These are phyloP conservation scores for Boletus edulis DNA, from an alignment of 768 basidiomycete genomes.

Conservation along the genomic window DNA sequence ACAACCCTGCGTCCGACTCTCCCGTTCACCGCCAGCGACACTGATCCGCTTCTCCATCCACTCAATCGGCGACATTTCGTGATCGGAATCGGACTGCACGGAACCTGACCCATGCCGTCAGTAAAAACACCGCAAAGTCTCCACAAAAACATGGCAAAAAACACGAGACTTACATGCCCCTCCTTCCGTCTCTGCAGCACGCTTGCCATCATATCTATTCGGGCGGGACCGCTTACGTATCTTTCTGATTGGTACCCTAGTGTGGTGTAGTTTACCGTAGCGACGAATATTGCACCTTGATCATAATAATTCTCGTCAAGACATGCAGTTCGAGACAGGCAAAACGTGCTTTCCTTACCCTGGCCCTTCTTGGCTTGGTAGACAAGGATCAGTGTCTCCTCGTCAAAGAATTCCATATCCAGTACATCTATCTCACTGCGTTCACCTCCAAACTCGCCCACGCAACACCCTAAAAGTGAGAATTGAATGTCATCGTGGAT, in stretches of 20 bases:
- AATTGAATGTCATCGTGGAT: slow-evolving; percentile 41
- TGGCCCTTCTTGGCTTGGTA: slow-evolving; percentile 47
- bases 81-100: slow-evolving; percentile 48
- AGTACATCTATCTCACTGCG: slow-evolving; percentile 48
- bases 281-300: slow-evolving; percentile 56
- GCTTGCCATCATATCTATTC: slow-evolving; percentile 65
- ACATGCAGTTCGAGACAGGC: slow-evolving; percentile 13
- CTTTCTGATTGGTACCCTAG: slow-evolving; percentile 52
- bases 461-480: slow-evolving; percentile 51
- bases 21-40: slow-evolving; percentile 72
- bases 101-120: slow-evolving; percentile 44
- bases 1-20: slow-evolving; percentile 70
- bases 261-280: slow-evolving; percentile 59
- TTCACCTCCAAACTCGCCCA: slow-evolving; percentile 32
- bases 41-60: slow-evolving; percentile 49
- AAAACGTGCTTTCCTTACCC: slow-evolving; percentile 41
- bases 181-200: slow-evolving; percentile 54
- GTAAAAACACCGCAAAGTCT: slow-evolving; percentile 31
- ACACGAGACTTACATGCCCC: slow-evolving; percentile 58
- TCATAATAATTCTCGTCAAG: slow-evolving; percentile 32
- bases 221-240: slow-evolving; percentile 53
- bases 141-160: slow-evolving; percentile 27
- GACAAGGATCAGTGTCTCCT: slow-evolving; percentile 62
- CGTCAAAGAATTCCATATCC: slow-evolving; percentile 79
- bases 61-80: slow-evolving; percentile 54